Evolutionary conservation across 2,329 filamentous ascomycete genomes (phyloP).

Genomic region (Xylaria sp.): DNA sequence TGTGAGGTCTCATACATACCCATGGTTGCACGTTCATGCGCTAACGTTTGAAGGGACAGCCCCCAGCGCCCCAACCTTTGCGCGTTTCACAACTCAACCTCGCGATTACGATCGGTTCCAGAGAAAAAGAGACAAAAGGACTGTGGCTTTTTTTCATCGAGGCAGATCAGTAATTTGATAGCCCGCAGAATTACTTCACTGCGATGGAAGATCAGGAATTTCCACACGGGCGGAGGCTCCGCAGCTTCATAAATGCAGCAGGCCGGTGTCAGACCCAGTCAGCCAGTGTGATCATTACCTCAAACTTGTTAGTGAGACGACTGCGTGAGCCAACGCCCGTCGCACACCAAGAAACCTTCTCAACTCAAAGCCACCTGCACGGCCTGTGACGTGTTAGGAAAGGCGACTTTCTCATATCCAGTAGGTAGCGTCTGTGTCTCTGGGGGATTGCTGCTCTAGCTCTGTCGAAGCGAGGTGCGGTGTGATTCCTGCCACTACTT

Average conservation of each 20-base stretch:
- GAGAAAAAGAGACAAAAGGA: constrained; percentile 13
- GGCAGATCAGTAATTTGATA: neutral
- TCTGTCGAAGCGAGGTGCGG: neutral
- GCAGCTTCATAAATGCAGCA: constrained; percentile 4
- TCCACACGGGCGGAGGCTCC: neutral
- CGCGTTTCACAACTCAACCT: constrained; percentile 13
- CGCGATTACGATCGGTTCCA: constrained; percentile 5
- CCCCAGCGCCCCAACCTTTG: constrained; percentile 14
- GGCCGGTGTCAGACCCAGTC: constrained; percentile 3
- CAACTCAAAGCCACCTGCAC: neutral
- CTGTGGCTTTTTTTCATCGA: too few species aligned
- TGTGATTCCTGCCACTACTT: neutral
- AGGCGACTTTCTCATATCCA: neutral
- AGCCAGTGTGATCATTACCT: constrained; percentile 18
- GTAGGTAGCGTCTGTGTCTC: neutral
- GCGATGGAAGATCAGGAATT: neutral
- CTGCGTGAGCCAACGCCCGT: constrained; percentile 1
- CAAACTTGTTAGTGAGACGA: constrained; percentile 20
- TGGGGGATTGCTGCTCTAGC: neutral
- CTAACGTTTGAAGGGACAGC: constrained; percentile 25
- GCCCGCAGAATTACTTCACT: neutral
- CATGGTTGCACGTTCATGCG: constrained; percentile 8
- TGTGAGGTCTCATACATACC: too few species aligned
- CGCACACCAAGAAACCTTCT: constrained; percentile 6
- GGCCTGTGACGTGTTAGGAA: neutral